Base-by-base conservation (phyloP, 1,139 yeast genomes). In the Yamadazyma dendronema region DNA sequence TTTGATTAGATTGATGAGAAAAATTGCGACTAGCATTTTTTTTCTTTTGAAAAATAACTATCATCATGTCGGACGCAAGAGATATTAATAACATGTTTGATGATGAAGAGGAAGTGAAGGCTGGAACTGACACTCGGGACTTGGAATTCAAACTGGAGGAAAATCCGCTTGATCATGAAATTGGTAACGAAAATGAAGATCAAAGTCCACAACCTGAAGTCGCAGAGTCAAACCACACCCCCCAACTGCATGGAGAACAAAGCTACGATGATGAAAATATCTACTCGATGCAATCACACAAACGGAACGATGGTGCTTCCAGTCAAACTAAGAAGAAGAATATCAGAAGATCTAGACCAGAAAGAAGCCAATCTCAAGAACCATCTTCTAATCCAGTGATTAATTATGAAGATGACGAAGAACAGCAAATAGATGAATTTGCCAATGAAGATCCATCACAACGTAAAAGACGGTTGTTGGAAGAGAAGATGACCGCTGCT, bases 401-500 rank as follows among this genome's bases (percentile, higher is more conserved):
- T 12, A 28, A 36, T 23, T 17, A 14, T 28, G 29, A 32, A 10
- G 25, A 34, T 34, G 40, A 38, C 25, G 50, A 47, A 8, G 46
- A 38, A 31, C 46, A 38, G 33, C 41, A 33, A 11, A 41, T 35
- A 14, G 44, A 40, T 14, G 48, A 46, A 17, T 49, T 37, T 30
- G 47, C 40, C 8, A 46, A 73, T 44, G 80, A 74, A 44, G 73
- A 70, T 43, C 72, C 74, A 3, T 57, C 63, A n/a, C 55, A 74
- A 13, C 74, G 83, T 42, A 81, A 76, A 53, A 79, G 96, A 52
- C 74, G 88, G 50, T 81, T 79, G 44, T 74, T 92, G 49, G 97
- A 92, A 61, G 90, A 81, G 43, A 79, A 75, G 50, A 77, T 92
- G 71, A 89, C 83, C 47, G 77, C 79, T 34, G 90, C 95, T 2